These are phyloP conservation scores for Acer yangbiense DNA, from an alignment of 345 rosid genomes.

Conservation along the genomic window DNA sequence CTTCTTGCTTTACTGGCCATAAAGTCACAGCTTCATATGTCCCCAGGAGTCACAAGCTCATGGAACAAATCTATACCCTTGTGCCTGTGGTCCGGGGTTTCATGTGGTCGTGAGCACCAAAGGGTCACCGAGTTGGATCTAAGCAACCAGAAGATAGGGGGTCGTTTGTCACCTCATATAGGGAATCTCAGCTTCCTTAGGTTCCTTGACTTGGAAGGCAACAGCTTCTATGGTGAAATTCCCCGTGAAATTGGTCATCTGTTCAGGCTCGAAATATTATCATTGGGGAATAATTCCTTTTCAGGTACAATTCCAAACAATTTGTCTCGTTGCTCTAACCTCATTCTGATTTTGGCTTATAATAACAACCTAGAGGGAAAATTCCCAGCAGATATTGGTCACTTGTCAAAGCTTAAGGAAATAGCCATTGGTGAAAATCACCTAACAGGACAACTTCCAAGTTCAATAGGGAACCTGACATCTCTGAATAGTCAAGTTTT, in stretches of 20 bases:
- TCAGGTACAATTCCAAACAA: not conserved
- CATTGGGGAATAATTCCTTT: slow-evolving; percentile 9
- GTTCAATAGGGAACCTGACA: slow-evolving; percentile 21
- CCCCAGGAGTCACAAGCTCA: not conserved
- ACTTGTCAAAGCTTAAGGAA: not conserved
- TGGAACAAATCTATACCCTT: not conserved
- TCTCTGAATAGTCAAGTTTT: not conserved
- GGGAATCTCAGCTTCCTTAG: not conserved
- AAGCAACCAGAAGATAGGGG: not conserved
- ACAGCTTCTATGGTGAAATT: slow-evolving; percentile 6
- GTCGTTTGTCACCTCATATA: not conserved
- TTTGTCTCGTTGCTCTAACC: slow-evolving; percentile 10
- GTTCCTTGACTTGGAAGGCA: not conserved
- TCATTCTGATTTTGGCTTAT: not conserved
- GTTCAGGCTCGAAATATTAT: slow-evolving; percentile 1
- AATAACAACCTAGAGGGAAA: slow-evolving; percentile 3
- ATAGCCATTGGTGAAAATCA: not conserved
- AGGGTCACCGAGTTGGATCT: not conserved
- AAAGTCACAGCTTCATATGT: not conserved
- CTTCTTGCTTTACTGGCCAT: not conserved
- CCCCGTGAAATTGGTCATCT: slow-evolving; percentile 8
- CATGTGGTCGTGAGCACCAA: not conserved
- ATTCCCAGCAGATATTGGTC: not conserved
- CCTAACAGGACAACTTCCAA: slow-evolving; percentile 17
- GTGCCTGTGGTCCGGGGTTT: not conserved